Evolutionary conservation across 257 asterid genomes (phyloP), one percentile per base, ranked within the genome.

Genomic region (Paraleonurus japonicus): DNA sequence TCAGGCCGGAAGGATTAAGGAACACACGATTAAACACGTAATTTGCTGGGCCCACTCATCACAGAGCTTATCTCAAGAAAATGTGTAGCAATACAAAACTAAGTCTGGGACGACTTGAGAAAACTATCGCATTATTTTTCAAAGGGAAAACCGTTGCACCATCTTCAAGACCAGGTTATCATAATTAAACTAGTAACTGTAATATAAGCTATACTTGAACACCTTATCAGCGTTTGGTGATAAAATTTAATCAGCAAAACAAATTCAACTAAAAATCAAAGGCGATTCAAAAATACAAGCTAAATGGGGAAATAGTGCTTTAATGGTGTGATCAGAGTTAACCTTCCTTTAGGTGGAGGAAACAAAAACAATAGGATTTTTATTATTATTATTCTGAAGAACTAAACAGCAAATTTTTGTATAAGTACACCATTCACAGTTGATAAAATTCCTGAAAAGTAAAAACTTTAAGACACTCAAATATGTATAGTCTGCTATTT

Each of bases 401-500:
- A 51, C 62, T 32, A 27, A 47, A 19, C 23, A 54, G 23, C 68
- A n/a, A 24, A 17, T 24, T 48, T 0, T 22, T 6, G 17, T 35
- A 47, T 4, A 67, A 63, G 12, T 23, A 59, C 22, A 57, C 47
- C 30, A 67, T 27, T 65, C 55, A 58, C 16, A 73, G 19, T 15
- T 32, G 50, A 39, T 20, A 59, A 28, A 28, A 33, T 7, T 43
- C 24, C 59, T 9, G 20, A 28, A 27, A 60, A 16, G 24, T 60
- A 51, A 15, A n/a, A 16, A 43, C 15, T 63, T 22, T 23, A 78
- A 61, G 63, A 16, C 55, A 53, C 62, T 41, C 30, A 72, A 32
- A 64, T 64, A 19, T 55, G 43, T 59, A 43, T 7, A 30, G 48
- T 19, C 50, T 32, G 27, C 51, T 51, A 10, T 22, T 35, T 13